phyloP scores from a whole-genome alignment of 345 rosid species.

The Gossypium mustelinum region DNA sequence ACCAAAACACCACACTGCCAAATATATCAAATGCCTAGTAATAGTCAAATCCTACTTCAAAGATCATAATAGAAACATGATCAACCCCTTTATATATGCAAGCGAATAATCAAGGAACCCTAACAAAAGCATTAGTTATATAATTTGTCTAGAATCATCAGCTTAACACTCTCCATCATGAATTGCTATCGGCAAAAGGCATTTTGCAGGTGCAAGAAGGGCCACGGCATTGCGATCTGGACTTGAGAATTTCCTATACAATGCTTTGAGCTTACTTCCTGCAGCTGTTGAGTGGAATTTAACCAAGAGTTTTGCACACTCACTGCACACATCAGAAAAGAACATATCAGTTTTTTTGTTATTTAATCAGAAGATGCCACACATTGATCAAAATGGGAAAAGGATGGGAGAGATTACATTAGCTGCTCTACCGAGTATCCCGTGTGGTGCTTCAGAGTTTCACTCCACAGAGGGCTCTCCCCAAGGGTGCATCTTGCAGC shows the following conservation, averaged over 20 bases:
- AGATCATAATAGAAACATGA: constrained; percentile 5
- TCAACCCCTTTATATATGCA: background rate
- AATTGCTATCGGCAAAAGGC: constrained; percentile 18
- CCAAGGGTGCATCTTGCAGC: constrained; percentile 73
- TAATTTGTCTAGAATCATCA: background rate
- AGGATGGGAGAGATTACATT: constrained; percentile 28
- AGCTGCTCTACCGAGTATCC: constrained; percentile 63
- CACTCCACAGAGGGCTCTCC: constrained; percentile 65
- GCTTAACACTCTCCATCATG: background rate
- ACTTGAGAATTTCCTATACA: constrained; percentile 53
- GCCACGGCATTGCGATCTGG: constrained; percentile 58
- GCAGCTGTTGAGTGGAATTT: constrained; percentile 48
- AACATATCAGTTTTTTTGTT: background rate
- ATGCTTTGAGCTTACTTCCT: constrained; percentile 64
- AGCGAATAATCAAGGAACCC: background rate
- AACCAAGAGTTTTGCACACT: constrained; percentile 62
- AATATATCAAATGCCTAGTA: background rate
- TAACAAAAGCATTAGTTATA: background rate
- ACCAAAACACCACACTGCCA: background rate
- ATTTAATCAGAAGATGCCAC: background rate
- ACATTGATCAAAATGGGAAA: background rate
- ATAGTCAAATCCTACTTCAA: background rate
- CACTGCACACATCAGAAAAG: constrained; percentile 31
- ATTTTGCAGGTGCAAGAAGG: constrained; percentile 50
- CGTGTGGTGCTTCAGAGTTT: constrained; percentile 63